Evolutionary conservation across 345 rosid genomes (phyloP), one percentile per base, ranked within the genome.

Genomic region (Euphorbia lathyris): DNA sequence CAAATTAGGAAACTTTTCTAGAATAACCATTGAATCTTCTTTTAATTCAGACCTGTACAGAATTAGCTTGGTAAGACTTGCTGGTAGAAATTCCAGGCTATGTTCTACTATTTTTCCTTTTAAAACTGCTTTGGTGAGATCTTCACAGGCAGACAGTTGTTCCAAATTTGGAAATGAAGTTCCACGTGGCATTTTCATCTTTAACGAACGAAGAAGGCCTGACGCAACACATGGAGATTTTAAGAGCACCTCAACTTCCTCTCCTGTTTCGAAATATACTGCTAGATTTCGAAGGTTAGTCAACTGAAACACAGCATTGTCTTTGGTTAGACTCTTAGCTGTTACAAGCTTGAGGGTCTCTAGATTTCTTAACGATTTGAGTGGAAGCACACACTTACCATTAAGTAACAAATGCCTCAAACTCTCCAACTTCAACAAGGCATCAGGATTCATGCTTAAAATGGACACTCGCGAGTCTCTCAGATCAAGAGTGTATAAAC

Each of bases 41-140:
- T 22, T n/a, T 19, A 64, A 9, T 1, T 29, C 1, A 17, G 36
- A 17, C 0, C 3, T 8, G 20, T 0, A 0, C 48, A 45, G 56
- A 22, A 12, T 29, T 47, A 45, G n/a, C 70, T n/a, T 72, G 36
- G 25, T n/a, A 65, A 43, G 76, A 22, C 63, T 72, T 56, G 48
- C 8, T n/a, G 65, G 70, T 7, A 42, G 23, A 56, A 11, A 34
- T 16, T 61, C n/a, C 20, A 71, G 32, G 71, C 25, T 36, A 12
- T 55, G 36, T 12, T 45, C 58, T 9, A 16, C 2, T 0, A 36
- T 55, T 20, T 16, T 23, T 38, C 62, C 62, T 9, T 14, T 11
- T 7, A 68, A 1, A 11, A 8, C 19, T 17, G 58, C 13, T 42
- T 56, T 68, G n/a, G 56, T 68, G 16, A 68, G 55, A 10, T 26